These are phyloP conservation scores for Exidia glandulosa DNA, from an alignment of 768 basidiomycete species.

Conservation along the genomic window DNA sequence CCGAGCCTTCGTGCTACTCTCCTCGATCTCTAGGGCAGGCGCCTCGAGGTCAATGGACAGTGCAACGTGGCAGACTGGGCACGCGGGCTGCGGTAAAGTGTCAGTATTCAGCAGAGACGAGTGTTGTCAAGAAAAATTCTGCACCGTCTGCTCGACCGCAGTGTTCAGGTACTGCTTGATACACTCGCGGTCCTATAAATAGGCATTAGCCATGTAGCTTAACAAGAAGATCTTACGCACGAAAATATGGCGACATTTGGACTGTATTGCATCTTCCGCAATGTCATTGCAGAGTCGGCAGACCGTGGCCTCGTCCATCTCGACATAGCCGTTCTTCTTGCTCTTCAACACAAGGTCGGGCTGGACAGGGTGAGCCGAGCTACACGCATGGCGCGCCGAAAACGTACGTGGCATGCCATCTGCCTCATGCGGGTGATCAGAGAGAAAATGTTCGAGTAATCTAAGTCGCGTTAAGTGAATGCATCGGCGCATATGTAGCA, in stretches of 20 bases:
- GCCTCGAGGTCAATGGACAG: slow-evolving; percentile 95
- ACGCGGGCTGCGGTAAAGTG: slow-evolving; percentile 51
- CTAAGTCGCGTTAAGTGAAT: slow-evolving; percentile 24
- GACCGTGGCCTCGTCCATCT: slow-evolving; percentile 67
- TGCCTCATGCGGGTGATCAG: slow-evolving; percentile 93
- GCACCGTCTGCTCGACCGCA: slow-evolving; percentile 54
- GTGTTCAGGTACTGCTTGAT: slow-evolving; percentile 86
- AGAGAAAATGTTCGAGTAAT: slow-evolving; percentile 79
- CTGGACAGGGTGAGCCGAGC: slow-evolving; percentile 15
- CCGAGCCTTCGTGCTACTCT: slow-evolving; percentile 34
- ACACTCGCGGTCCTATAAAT: slow-evolving; percentile 67
- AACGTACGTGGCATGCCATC: slow-evolving; percentile 66
- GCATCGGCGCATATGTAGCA: not conserved
- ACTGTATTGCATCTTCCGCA: slow-evolving; percentile 93
- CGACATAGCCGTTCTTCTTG: slow-evolving; percentile 56
- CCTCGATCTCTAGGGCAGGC: slow-evolving; percentile 77
- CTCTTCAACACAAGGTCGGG: slow-evolving; percentile 88
- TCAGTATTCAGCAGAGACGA: not conserved
- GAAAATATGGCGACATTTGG: slow-evolving; percentile 88
- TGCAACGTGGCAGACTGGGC: slow-evolving; percentile 88
- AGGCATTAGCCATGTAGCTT: not conserved
- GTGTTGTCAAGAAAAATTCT: slow-evolving; percentile 15
- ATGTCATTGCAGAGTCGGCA: slow-evolving; percentile 96
- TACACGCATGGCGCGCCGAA: not conserved
- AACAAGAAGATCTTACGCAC: slow-evolving; percentile 7